Evolutionary conservation across 768 basidiomycete species (phyloP).

Genomic region (Heimioporus sp.): DNA sequence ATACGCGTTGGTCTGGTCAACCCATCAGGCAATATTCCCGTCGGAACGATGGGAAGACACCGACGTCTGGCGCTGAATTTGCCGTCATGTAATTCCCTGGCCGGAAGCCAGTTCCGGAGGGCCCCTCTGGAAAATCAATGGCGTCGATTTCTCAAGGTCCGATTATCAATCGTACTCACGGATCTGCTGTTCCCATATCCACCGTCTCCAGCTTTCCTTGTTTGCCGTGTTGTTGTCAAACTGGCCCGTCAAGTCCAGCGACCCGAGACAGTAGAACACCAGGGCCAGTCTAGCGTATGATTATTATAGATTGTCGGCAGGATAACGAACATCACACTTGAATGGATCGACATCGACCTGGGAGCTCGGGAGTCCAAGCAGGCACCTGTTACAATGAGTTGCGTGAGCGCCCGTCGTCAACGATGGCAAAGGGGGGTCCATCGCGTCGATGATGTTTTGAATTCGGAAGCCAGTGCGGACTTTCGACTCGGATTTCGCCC

Average conservation of each 20-base stretch:
- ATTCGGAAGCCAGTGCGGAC: no score
- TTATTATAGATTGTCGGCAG: slow-evolving; percentile 11
- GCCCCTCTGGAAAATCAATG: slow-evolving; percentile 41
- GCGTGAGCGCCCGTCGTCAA: slow-evolving; percentile 55
- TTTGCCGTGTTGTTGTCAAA: slow-evolving; percentile 42
- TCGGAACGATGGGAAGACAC: neutral
- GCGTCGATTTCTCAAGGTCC: neutral
- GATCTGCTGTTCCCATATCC: slow-evolving; percentile 90
- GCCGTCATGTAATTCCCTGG: slow-evolving; percentile 72
- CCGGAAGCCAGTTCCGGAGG: slow-evolving; percentile 65
- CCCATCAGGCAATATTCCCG: slow-evolving; percentile 4
- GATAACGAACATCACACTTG: slow-evolving; percentile 45
- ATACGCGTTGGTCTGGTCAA: slow-evolving; percentile 34
- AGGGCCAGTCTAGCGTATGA: slow-evolving; percentile 63
- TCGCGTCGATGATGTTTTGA: neutral
- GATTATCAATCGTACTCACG: slow-evolving; percentile 39
- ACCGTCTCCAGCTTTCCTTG: slow-evolving; percentile 64
- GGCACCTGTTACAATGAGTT: slow-evolving; percentile 63
- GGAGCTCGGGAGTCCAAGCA: slow-evolving; percentile 66
- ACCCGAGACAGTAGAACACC: slow-evolving; percentile 85
- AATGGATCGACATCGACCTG: slow-evolving; percentile 72
- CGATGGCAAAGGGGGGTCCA: slow-evolving; percentile 16
- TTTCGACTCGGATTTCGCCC: no score
- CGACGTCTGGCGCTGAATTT: slow-evolving; percentile 15
- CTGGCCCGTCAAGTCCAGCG: slow-evolving; percentile 71